Percentiles rank a stretch among this genome's conserved stretches.
Conservation (phyloP, 164 flowering plant genomes). For the Brasenia schreberi region DNA sequence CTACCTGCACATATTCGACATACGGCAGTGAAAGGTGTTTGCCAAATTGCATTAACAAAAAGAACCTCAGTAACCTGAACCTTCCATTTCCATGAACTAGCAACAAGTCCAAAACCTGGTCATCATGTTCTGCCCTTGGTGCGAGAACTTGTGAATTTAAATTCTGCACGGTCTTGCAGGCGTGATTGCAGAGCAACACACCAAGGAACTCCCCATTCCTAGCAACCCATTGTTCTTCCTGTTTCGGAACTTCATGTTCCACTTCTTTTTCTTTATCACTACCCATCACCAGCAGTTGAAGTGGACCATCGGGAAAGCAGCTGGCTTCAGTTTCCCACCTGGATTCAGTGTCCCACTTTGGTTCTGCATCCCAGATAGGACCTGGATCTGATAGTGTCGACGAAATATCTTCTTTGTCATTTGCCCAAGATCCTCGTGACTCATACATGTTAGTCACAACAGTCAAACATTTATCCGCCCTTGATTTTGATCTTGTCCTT, state of each 20-base stretch:
- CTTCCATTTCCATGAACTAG: conserved; percentile 90
- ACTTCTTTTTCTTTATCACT: conserved; percentile 34
- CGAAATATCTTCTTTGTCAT: conserved; percentile 93
- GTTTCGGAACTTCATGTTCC: conserved; percentile 28
- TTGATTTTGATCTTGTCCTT: conserved; percentile 84
- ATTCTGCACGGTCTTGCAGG: conserved; percentile 92
- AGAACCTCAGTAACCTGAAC: conserved; percentile 61
- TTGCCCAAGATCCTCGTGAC: conserved; percentile 67
- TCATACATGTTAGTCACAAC: conserved; percentile 58
- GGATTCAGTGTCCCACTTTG: conserved; percentile 85
- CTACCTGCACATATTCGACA: conserved; percentile 94
- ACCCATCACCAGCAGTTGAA: conserved; percentile 71
- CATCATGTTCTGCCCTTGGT: conserved; percentile 94
- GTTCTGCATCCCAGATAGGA: conserved; percentile 98
- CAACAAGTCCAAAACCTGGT: conserved; percentile 63
- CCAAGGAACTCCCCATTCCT: conserved; percentile 82
- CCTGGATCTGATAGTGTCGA: conserved; percentile 98
- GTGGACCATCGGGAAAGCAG: conserved; percentile 36
- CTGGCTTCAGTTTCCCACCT: conserved; percentile 36
- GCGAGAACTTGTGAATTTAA: conserved; percentile 92
- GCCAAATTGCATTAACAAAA: conserved; percentile 72
- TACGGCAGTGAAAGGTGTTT: conserved; percentile 81
- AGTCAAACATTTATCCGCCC: conserved; percentile 72
- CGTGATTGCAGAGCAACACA: conserved; percentile 86
- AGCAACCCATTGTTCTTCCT: conserved; percentile 63